A percentile compares a stretch with the other conserved stretches of the same genome.
Evolutionary conservation across 2,329 filamentous ascomycete genomes (phyloP).

Genomic region (Ceratocystis alfenasii): DNA sequence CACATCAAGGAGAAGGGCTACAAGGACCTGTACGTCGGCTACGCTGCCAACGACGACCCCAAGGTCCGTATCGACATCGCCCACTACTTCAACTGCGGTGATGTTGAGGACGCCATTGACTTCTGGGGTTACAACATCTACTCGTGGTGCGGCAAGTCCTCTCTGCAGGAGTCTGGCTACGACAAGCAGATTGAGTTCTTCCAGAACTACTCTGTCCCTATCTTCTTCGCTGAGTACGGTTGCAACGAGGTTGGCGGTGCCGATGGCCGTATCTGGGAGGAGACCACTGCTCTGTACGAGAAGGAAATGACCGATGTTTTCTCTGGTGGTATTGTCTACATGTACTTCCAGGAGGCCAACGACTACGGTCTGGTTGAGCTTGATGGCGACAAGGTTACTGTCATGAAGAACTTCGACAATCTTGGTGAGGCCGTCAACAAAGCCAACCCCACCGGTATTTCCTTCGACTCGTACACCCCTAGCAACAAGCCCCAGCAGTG

Average conservation of each 20-base stretch:
- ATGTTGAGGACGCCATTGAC: constrained; percentile 58
- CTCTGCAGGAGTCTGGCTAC: constrained; percentile 66
- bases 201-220: constrained; percentile 74
- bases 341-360: constrained; percentile 90
- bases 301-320: constrained; percentile 73
- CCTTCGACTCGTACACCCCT: constrained; percentile 57
- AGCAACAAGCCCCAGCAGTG: constrained; percentile 55
- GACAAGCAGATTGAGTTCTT: constrained; percentile 76
- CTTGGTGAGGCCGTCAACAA: constrained; percentile 59
- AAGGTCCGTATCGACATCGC: constrained; percentile 71
- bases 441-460: constrained; percentile 53
- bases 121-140: constrained; percentile 99
- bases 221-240: constrained; percentile 98
- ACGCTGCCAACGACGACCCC: constrained; percentile 87
- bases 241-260: constrained; percentile 60
- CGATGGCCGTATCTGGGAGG: constrained; percentile 65
- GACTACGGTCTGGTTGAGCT: constrained; percentile 70
- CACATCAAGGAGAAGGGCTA: constrained; percentile 77
- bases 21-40: constrained; percentile 74
- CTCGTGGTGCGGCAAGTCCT: constrained; percentile 90
- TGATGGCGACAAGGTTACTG: constrained; percentile 46
- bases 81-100: constrained; percentile 89
- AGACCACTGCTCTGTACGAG: constrained; percentile 71
- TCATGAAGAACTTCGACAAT: constrained; percentile 61
- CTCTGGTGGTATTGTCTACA: constrained; percentile 96